Conservation (phyloP, 768 basidiomycete genomes). For the Podaxis pistillaris region DNA sequence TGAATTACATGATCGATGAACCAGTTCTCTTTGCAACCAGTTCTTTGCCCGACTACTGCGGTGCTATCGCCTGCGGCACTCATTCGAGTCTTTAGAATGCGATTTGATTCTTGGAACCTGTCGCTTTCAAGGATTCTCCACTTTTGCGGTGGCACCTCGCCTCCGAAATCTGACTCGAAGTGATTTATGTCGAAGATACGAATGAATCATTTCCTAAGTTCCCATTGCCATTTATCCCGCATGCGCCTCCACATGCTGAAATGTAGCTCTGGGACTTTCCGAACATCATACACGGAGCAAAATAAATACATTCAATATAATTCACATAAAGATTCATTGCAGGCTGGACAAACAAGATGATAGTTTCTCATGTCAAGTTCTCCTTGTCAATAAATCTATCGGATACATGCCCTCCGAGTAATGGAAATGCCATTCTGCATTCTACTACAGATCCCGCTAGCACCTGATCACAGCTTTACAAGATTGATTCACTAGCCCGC, state of each 20-base stretch:
- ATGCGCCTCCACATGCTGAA: not conserved
- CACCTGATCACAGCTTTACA: not conserved
- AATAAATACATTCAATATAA: not conserved
- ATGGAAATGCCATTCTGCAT: not conserved
- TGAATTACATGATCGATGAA: too few relatives aligned
- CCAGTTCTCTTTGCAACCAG: too few relatives aligned
- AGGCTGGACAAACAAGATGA: not conserved
- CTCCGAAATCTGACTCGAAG: not conserved
- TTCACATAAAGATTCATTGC: not conserved
- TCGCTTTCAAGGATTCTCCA: not conserved
- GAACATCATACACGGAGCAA: too few relatives aligned
- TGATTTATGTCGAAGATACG: not conserved
- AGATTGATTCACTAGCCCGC: not conserved
- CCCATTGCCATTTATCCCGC: not conserved
- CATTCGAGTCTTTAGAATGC: too few relatives aligned
- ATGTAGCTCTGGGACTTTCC: too few relatives aligned
- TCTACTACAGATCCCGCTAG: not conserved
- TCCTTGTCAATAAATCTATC: not conserved
- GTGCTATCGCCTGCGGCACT: too few relatives aligned
- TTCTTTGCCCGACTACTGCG: too few relatives aligned
- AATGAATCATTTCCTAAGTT: not conserved
- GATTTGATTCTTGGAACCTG: not conserved
- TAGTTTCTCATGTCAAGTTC: not conserved
- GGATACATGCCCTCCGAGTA: not conserved
- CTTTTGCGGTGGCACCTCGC: not conserved